Evolutionary conservation across 768 basidiomycete species (phyloP), one percentile per base, ranked within the genome.

Genomic region (Calocera viscosa): DNA sequence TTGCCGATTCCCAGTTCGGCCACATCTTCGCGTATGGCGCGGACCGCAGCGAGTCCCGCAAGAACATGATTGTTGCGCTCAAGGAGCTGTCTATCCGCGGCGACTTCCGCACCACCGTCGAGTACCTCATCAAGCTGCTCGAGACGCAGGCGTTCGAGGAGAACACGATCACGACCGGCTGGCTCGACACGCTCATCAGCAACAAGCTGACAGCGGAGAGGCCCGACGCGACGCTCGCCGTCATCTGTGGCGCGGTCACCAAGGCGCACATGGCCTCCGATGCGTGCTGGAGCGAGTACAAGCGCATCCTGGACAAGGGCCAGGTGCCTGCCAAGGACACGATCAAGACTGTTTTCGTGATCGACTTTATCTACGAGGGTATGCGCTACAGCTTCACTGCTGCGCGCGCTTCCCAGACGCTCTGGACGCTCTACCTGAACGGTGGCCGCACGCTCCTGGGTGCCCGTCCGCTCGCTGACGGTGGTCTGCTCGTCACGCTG

Each of bases 21-120:
- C 96, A 99, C 75, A 97, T 98, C 75, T 99, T 99, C 71, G 96
- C 95, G 19, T 97, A 97, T 72, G 96, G 96, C 65, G 90, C 94
- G 76, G 95, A 98, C 74, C 91, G 96, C 70, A 80, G 84, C 68
- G 94, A 98, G 77, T 90, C 90, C 72, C 78, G 96, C 73, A 99
- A 99, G 82, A 98, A 98, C 76, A 99, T 99, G 95, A 95, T 99
- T 68, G 90, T 99, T 71, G 96, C 96, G 1, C 80, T 99, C 72
- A 98, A 98, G 80, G 96, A 98, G 77, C 81, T 98, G 70, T 94
- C 91, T 76, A 99, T 99, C 75, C 92, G 96, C 72, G 96, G 96
- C 67, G 96, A 99, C 77, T 99, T 99, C 82, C 81, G 96, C 69
- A 96, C 94, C 16, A 99, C 96, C 0, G 96, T 98, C 73, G 96